A percentile compares a stretch with the other conserved stretches of the same genome.
Conservation (phyloP, 2,329 filamentous ascomycete genomes). For the Xylariaceae sp. region DNA sequence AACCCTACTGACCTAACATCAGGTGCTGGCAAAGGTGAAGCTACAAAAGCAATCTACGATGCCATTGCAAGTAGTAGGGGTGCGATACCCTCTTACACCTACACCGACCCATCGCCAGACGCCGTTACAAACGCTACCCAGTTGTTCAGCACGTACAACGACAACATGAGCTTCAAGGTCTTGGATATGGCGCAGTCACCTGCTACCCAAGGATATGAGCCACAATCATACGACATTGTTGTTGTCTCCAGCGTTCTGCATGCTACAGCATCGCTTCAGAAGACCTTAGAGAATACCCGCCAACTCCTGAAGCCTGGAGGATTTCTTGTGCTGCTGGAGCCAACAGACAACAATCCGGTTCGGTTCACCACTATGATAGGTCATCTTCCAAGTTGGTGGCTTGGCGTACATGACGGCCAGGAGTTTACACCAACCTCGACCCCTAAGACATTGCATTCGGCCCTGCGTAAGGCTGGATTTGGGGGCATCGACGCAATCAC, state of each 20-base stretch:
- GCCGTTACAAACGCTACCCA: slow-evolving; percentile 47
- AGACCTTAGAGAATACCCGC: slow-evolving; percentile 38
- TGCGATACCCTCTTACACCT: slow-evolving; percentile 52
- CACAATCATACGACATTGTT: slow-evolving; percentile 43
- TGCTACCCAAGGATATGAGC: slow-evolving; percentile 40
- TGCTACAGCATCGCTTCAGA: slow-evolving; percentile 34
- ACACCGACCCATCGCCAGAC: slow-evolving; percentile 50
- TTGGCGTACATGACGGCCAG: slow-evolving; percentile 34
- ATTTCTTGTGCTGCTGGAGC: slow-evolving; percentile 40
- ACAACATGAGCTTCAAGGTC: slow-evolving; percentile 43
- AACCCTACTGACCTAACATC: too few relatives aligned
- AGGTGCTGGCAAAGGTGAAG: slow-evolving; percentile 51
- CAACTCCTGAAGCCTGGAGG: slow-evolving; percentile 47
- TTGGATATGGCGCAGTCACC: slow-evolving; percentile 42
- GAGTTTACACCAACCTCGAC: slow-evolving; percentile 8
- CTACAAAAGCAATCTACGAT: slow-evolving; percentile 46
- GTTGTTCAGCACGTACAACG: slow-evolving; percentile 36
- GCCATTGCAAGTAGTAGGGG: slow-evolving; percentile 36
- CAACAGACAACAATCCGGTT: neutral
- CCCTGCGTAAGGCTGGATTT: slow-evolving; percentile 18
- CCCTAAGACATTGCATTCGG: slow-evolving; percentile 9
- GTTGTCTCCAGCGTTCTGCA: slow-evolving; percentile 45
- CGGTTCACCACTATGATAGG: slow-evolving; percentile 13
- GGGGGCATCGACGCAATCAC: slow-evolving; percentile 21
- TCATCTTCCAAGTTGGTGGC: slow-evolving; percentile 36